phyloP scores from a whole-genome alignment of 192 early-diverging fungal species.

The Rhizophlyctis rosea region DNA sequence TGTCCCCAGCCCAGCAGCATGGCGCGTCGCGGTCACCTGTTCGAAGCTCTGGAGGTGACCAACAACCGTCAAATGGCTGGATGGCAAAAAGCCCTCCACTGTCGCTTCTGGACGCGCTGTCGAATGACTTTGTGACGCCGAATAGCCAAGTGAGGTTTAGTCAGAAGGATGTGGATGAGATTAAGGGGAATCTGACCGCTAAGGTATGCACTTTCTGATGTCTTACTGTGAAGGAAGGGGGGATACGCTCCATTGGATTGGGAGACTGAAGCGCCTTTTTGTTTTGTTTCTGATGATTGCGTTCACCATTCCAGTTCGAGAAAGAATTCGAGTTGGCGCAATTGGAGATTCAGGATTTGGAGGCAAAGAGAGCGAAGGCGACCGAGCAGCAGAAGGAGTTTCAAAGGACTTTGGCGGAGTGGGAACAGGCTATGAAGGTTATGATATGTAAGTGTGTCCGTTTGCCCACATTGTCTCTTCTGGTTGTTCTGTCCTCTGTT shows the following conservation, averaged over 20 bases:
- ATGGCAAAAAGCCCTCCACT: neutral
- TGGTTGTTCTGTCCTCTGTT: neutral
- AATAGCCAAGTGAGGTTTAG: conserved; percentile 1
- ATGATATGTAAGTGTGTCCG: neutral
- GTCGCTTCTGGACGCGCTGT: neutral
- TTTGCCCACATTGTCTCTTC: neutral
- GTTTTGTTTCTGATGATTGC: too few relatives aligned
- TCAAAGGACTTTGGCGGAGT: neutral
- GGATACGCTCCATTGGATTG: too few relatives aligned
- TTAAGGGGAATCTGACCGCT: neutral
- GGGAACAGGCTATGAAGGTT: neutral
- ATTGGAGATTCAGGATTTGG: conserved; percentile 6
- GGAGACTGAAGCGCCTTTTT: too few relatives aligned
- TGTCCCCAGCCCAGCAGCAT: too few relatives aligned
- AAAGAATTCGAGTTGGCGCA: conserved; percentile 1
- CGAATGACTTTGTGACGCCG: neutral
- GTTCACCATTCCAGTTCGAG: neutral
- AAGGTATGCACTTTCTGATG: too few relatives aligned
- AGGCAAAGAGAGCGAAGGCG: neutral
- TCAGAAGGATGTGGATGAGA: neutral
- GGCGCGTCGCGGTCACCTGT: too few relatives aligned
- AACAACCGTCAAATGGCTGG: neutral
- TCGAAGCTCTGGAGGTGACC: too few relatives aligned
- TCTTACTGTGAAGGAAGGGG: too few relatives aligned
- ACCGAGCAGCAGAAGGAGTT: neutral